Percentiles rank a stretch among this genome's conserved stretches.
Evolutionary conservation across 805 yeast species (phyloP).

Genomic region (Ogataea neopini): DNA sequence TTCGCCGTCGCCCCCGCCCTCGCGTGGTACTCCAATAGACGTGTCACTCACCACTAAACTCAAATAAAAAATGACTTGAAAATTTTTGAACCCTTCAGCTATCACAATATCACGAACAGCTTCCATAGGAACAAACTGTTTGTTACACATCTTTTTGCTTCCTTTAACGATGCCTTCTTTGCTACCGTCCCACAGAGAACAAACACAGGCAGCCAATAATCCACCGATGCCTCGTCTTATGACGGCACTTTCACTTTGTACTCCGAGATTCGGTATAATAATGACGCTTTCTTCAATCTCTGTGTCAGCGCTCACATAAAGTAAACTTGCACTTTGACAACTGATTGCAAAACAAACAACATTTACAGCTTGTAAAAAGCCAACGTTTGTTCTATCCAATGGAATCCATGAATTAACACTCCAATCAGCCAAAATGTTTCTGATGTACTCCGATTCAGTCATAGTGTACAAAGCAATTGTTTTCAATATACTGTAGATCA

Average conservation of each 20-base stretch:
- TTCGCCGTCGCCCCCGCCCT: neutral
- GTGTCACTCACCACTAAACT: conserved; percentile 52
- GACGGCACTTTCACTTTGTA: conserved; percentile 42
- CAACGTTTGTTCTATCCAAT: neutral
- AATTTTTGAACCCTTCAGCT: conserved; percentile 73
- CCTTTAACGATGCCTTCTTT: conserved; percentile 5
- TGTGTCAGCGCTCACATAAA: conserved; percentile 32
- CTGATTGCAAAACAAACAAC: conserved; percentile 17
- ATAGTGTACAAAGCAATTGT: neutral
- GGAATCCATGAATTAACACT: neutral
- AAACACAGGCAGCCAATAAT: conserved; percentile 6
- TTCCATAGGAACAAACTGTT: conserved; percentile 55
- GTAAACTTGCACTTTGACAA: conserved; percentile 19
- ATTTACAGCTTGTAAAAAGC: neutral
- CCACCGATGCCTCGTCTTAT: conserved; percentile 27
- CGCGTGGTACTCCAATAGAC: neutral
- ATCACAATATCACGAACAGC: conserved; percentile 64
- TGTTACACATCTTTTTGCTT: conserved; percentile 12
- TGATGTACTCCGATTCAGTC: neutral
- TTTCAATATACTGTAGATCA: conserved; percentile 8
- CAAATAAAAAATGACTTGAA: conserved; percentile 65
- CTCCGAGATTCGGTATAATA: conserved; percentile 49
- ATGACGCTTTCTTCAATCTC: conserved; percentile 44
- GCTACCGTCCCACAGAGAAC: conserved; percentile 6
- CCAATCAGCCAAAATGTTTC: neutral